These are phyloP conservation scores for Wickerhamiella brachini DNA, from an alignment of 805 yeast species.

Conservation along the genomic window DNA sequence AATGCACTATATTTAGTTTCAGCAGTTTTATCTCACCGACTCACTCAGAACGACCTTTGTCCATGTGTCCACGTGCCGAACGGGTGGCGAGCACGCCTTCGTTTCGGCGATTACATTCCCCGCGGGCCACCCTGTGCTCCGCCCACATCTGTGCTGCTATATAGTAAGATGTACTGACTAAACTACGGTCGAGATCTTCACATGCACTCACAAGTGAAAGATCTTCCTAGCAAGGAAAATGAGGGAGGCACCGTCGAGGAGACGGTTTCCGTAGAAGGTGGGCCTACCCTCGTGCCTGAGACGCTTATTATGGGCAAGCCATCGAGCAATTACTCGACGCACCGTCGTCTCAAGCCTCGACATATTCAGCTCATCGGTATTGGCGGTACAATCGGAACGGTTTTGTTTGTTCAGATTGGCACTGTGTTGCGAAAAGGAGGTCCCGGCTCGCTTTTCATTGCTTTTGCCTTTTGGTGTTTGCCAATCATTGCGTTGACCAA, in stretches of 20 bases:
- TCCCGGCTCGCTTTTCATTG: slow-evolving; percentile 51
- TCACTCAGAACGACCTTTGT: neutral
- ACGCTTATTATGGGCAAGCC: neutral
- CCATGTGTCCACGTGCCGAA: no score
- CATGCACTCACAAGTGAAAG: neutral
- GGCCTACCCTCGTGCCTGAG: neutral
- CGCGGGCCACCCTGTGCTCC: neutral
- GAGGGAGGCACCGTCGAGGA: neutral
- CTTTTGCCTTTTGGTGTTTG: slow-evolving; percentile 54
- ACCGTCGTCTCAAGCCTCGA: slow-evolving; percentile 43
- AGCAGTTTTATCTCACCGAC: neutral
- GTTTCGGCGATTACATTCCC: neutral
- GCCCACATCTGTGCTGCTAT: neutral
- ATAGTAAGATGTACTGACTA: neutral
- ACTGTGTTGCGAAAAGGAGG: slow-evolving; percentile 51
- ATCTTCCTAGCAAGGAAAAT: neutral
- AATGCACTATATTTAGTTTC: neutral
- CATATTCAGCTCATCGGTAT: slow-evolving; percentile 31
- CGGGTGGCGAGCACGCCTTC: neutral
- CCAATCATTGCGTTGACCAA: slow-evolving; percentile 56
- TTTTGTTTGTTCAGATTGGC: slow-evolving; percentile 17
- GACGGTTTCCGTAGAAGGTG: neutral
- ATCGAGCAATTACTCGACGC: slow-evolving; percentile 21
- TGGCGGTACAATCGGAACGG: slow-evolving; percentile 20
- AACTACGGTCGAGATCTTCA: neutral